Percentiles rank a stretch among this genome's conserved stretches.
Evolutionary conservation across 2,329 filamentous ascomycete genomes (phyloP).

Genomic region (Penicillium sp.): DNA sequence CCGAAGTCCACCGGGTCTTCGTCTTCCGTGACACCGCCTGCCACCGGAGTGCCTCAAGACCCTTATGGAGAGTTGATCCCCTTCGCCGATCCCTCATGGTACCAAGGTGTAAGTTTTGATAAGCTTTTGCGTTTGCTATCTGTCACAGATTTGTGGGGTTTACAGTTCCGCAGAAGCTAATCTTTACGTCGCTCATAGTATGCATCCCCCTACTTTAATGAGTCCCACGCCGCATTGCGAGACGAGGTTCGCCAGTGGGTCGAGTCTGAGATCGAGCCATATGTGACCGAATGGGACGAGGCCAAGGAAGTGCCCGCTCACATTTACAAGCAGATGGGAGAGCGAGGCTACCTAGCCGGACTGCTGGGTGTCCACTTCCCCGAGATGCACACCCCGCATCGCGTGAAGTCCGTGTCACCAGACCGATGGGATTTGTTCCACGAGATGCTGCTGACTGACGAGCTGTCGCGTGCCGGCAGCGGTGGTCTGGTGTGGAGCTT

Average conservation of each 20-base stretch:
- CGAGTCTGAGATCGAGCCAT: constrained; percentile 80
- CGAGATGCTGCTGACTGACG: constrained; percentile 91
- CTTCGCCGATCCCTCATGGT: constrained; percentile 91
- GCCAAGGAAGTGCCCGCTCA: constrained; percentile 80
- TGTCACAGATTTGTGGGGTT: not conserved
- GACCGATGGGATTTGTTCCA: constrained; percentile 99
- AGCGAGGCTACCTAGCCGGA: constrained; percentile 86
- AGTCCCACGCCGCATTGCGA: constrained; percentile 85
- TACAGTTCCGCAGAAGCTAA: constrained; percentile 6
- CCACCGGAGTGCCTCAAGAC: constrained; percentile 72
- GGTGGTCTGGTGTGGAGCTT: constrained; percentile 97
- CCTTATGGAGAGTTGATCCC: constrained; percentile 83
- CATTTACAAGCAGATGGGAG: constrained; percentile 95
- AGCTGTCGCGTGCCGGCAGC: constrained; percentile 82
- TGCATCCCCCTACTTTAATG: constrained; percentile 94
- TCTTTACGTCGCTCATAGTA: constrained; percentile 55
- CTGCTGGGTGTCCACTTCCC: constrained; percentile 79
- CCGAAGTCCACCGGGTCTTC: constrained; percentile 51
- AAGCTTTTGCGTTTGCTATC: constrained; percentile 16
- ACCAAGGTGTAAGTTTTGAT: constrained; percentile 70
- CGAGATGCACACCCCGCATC: constrained; percentile 66
- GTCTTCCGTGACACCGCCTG: constrained; percentile 44
- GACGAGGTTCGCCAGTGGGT: constrained; percentile 92
- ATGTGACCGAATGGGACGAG: constrained; percentile 96
- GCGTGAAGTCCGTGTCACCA: constrained; percentile 71